Conservation (phyloP, 1,284 basidiomycete species). For the Trichosporon sp. region DNA sequence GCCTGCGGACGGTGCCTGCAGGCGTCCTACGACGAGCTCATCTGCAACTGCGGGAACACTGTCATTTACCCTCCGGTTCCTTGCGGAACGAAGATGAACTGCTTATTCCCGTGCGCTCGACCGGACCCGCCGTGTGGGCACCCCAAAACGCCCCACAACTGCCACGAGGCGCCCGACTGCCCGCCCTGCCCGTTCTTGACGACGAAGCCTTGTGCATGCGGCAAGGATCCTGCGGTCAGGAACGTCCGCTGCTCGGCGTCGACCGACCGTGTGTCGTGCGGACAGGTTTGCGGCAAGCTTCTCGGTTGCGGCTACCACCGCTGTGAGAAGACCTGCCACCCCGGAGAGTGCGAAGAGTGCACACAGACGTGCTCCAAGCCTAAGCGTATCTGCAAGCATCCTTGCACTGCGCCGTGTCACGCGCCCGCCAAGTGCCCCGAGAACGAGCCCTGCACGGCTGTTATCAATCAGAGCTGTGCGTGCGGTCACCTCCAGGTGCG, state of each 20-base stretch:
- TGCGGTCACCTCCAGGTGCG: slow-evolving; percentile 74
- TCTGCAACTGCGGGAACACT: slow-evolving; percentile 73
- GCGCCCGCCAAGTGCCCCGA: slow-evolving; percentile 78
- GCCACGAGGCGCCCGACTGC: slow-evolving; percentile 67
- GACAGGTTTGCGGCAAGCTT: slow-evolving; percentile 68
- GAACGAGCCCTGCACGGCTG: slow-evolving; percentile 63
- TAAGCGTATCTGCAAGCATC: slow-evolving; percentile 70
- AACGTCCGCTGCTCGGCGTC: slow-evolving; percentile 64
- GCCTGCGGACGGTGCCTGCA: slow-evolving; percentile 73
- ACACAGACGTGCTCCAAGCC: slow-evolving; percentile 72
- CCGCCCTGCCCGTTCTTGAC: slow-evolving; percentile 80
- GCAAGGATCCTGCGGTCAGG: slow-evolving; percentile 62
- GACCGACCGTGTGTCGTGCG: slow-evolving; percentile 72
- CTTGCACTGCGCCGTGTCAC: slow-evolving; percentile 72
- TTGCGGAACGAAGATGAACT: slow-evolving; percentile 63
- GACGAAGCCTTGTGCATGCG: slow-evolving; percentile 75
- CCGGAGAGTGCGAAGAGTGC: slow-evolving; percentile 71
- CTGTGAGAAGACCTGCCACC: slow-evolving; percentile 73
- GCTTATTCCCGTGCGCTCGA: slow-evolving; percentile 70
- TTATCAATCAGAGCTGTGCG: slow-evolving; percentile 64
- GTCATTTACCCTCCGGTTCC: slow-evolving; percentile 65
- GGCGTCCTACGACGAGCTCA: slow-evolving; percentile 83
- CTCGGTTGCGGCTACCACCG: slow-evolving; percentile 78
- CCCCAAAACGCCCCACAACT: slow-evolving; percentile 66
- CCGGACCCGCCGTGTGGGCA: slow-evolving; percentile 73